Base-by-base conservation (phyloP, 73 alveolate species). In the Paraurostyla sp. region DNA sequence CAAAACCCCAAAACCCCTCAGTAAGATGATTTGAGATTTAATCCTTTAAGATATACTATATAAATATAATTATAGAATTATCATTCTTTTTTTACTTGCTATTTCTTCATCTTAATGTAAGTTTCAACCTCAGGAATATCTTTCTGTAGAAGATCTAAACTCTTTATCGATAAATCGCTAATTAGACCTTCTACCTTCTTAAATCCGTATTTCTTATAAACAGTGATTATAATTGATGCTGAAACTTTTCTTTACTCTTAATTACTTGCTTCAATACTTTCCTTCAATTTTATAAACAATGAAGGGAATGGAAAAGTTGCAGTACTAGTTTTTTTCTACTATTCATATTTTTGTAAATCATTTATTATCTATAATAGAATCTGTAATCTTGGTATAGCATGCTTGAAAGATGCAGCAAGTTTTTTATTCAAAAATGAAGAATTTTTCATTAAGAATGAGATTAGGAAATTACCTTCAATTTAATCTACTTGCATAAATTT, bases 81-180 rank as follows among this genome's bases (percentile, higher is more conserved):
- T 81, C 91, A 81, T 3, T 81, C 83, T 46, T 81, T 60, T 71
- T 57, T 81, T 42, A 58, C 71, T 42, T 40, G 51, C 35, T 42
- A 65, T 43, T 78, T 78, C 32, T 54, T 51, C 54, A 54, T 25
- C 33, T 83, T 83, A 15, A 60, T 36, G 38, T 83, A 83, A 4
- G 86, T 65, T 23, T 83, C 92, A 25, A 36, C 80, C 69, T 83
- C 92, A 42, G 92, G 92, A 18, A 83, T 83, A 33, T 83, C 76
- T 33, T 83, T 83, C 1, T 2, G 30, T 20, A 83, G 32, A 0
- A 83, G 50, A 52, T 83, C 84, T 20, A 83, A 69, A 40, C 65
- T 60, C 51, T 83, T 42, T 7, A 62, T 40, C 9, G 76, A 16
- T 45, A 83, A 49, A 9, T 83, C 85, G 30, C 82, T 65, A 22